Percentiles rank a stretch among this genome's conserved stretches.
These are phyloP conservation scores for Malus asiatica DNA, from an alignment of 306 rosid species.

Conservation along the genomic window DNA sequence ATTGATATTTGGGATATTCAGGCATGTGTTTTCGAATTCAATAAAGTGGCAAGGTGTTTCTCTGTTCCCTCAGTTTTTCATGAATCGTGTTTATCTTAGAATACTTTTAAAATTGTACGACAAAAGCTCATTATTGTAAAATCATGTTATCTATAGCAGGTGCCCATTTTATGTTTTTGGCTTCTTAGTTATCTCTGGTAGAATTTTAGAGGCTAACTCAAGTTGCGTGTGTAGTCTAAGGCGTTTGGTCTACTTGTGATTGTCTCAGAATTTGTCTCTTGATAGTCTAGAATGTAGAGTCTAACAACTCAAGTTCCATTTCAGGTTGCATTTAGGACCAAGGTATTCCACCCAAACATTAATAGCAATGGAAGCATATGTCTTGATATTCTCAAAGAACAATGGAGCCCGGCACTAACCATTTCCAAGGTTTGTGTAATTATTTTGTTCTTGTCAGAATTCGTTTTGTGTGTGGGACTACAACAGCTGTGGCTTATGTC, in stretches of 20 bases:
- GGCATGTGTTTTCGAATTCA: not conserved
- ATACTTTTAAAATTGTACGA: not conserved
- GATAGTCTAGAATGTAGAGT: not conserved
- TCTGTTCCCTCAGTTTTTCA: not conserved
- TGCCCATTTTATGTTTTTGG: not conserved
- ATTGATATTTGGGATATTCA: not conserved
- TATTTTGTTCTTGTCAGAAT: not conserved
- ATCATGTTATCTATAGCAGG: not conserved
- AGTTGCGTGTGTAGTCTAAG: not conserved
- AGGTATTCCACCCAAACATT: constrained; percentile 93
- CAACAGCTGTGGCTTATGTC: not conserved
- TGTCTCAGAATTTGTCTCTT: not conserved
- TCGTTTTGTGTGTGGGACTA: not conserved
- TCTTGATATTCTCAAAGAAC: constrained; percentile 83
- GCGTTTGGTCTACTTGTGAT: not conserved
- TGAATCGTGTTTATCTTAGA: not conserved
- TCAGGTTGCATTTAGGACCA: constrained; percentile 90
- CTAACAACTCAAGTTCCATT: not conserved
- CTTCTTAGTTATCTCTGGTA: not conserved
- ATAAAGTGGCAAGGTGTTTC: not conserved
- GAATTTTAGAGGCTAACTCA: not conserved
- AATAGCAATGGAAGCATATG: constrained; percentile 87
- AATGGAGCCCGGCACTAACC: constrained; percentile 87
- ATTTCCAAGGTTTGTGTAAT: constrained; percentile 63
- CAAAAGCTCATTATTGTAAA: not conserved